A percentile compares a stretch with the other conserved stretches of the same genome.
These are phyloP conservation scores for Hypomyces perniciosus DNA, from an alignment of 2,329 filamentous ascomycete species.

Conservation along the genomic window DNA sequence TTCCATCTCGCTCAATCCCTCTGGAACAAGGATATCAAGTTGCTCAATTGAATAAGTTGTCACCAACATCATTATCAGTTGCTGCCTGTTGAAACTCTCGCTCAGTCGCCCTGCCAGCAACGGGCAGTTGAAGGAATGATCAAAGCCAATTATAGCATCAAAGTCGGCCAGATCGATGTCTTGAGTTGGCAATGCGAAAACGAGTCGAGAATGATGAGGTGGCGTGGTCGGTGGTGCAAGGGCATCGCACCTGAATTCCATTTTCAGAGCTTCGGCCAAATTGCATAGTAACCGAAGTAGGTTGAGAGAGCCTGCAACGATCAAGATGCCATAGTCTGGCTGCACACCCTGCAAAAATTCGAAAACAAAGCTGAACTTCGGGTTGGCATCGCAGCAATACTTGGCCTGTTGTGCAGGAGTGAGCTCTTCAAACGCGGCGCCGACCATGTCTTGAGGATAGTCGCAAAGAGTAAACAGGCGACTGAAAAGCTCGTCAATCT, in stretches of 20 bases:
- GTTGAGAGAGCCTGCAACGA: constrained; percentile 46
- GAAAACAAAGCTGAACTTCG: constrained; percentile 55
- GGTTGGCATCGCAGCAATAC: constrained; percentile 50
- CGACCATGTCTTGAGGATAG: constrained; percentile 46
- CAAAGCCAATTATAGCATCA: constrained; percentile 49
- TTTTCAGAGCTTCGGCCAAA: constrained; percentile 36
- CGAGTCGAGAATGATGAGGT: constrained; percentile 34
- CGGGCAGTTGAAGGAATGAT: constrained; percentile 42
- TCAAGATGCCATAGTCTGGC: constrained; percentile 42
- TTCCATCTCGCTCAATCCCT: constrained; percentile 33
- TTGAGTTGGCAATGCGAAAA: constrained; percentile 37
- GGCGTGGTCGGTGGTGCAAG: constrained; percentile 20
- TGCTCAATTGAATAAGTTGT: constrained; percentile 51
- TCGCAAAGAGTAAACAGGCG: constrained; percentile 51
- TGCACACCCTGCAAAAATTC: constrained; percentile 45
- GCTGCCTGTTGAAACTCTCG: constrained; percentile 22
- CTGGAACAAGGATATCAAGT: constrained; percentile 41
- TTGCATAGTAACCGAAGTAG: constrained; percentile 48
- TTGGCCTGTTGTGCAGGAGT: constrained; percentile 40
- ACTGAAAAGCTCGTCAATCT: constrained; percentile 47
- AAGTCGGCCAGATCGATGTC: constrained; percentile 34
- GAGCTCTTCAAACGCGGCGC: constrained; percentile 34
- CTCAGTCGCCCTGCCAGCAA: constrained; percentile 19
- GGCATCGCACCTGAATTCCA: constrained; percentile 30
- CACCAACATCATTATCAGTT: constrained; percentile 44